Conservation (phyloP, 106 monocot genomes). For the Dioscorea dumetorum region DNA sequence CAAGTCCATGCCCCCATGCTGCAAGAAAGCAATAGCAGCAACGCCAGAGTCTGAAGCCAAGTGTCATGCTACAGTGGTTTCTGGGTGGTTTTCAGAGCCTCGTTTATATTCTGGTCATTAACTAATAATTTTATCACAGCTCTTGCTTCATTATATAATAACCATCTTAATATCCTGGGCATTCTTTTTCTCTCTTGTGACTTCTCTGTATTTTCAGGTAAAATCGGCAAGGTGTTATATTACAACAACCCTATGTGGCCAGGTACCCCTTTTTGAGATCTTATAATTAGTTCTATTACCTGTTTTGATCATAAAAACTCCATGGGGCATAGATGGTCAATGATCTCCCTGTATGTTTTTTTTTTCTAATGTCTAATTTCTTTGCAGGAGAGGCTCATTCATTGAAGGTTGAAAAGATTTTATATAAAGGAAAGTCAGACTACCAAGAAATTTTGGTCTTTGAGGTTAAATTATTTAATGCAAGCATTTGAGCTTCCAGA, state of each 20-base stretch:
- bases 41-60: constrained; percentile 26
- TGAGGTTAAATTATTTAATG: constrained; percentile 39
- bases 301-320: too few relatives aligned
- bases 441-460: constrained; percentile 90
- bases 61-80: constrained; percentile 39
- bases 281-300: too few relatives aligned
- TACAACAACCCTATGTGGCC: constrained; percentile 98
- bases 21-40: constrained; percentile 30
- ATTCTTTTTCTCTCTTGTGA: neutral
- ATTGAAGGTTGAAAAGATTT: constrained; percentile 69
- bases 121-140: neutral
- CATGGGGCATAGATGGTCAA: too few relatives aligned
- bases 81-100: constrained; percentile 45
- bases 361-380: neutral
- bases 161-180: neutral
- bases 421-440: constrained; percentile 73
- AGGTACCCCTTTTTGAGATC: constrained; percentile 30
- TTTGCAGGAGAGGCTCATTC: constrained; percentile 90
- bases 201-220: constrained; percentile 27
- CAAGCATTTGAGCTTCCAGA: neutral
- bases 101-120: constrained; percentile 5
- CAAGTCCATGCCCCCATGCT: constrained; percentile 28
- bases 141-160: neutral
- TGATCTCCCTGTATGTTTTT: too few relatives aligned
- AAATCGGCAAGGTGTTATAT: constrained; percentile 30